These are phyloP conservation scores for Anthostomella pinea DNA, from an alignment of 2,329 filamentous ascomycete genomes.

Conservation along the genomic window DNA sequence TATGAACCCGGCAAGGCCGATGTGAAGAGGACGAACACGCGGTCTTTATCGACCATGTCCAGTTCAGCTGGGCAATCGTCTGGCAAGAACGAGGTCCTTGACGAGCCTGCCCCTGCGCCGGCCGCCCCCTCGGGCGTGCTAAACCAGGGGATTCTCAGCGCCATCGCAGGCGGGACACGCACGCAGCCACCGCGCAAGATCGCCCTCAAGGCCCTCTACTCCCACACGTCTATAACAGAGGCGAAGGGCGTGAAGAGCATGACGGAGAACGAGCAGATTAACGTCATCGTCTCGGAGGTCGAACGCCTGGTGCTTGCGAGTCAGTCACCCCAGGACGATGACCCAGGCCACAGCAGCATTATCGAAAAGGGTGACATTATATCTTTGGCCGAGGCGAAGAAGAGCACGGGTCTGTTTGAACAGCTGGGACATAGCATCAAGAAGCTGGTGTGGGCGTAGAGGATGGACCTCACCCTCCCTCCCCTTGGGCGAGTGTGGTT, in stretches of 20 bases:
- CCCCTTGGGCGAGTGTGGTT: too few relatives aligned
- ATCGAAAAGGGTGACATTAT: slow-evolving; percentile 70
- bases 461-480: too few relatives aligned
- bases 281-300: slow-evolving; percentile 72
- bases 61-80: slow-evolving; percentile 26
- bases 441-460: slow-evolving; percentile 80
- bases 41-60: slow-evolving; percentile 64
- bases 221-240: slow-evolving; percentile 53
- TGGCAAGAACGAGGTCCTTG: slow-evolving; percentile 6
- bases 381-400: slow-evolving; percentile 78
- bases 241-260: slow-evolving; percentile 45
- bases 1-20: slow-evolving; percentile 72
- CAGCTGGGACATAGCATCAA: slow-evolving; percentile 87
- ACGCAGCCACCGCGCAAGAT: slow-evolving; percentile 39
- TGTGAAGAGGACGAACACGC: slow-evolving; percentile 77
- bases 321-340: slow-evolving; percentile 34
- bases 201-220: slow-evolving; percentile 56
- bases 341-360: slow-evolving; percentile 36
- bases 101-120: slow-evolving; percentile 4
- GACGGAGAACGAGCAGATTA: slow-evolving; percentile 55
- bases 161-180: slow-evolving; percentile 26
- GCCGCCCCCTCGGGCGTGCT: slow-evolving; percentile 15
- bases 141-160: slow-evolving; percentile 24
- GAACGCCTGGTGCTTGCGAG: slow-evolving; percentile 59
- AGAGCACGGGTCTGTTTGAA: slow-evolving; percentile 81